Percentiles rank a stretch among this genome's conserved stretches.
These are phyloP conservation scores for Crataegus laevigata DNA, from an alignment of 306 rosid genomes.

Conservation along the genomic window DNA sequence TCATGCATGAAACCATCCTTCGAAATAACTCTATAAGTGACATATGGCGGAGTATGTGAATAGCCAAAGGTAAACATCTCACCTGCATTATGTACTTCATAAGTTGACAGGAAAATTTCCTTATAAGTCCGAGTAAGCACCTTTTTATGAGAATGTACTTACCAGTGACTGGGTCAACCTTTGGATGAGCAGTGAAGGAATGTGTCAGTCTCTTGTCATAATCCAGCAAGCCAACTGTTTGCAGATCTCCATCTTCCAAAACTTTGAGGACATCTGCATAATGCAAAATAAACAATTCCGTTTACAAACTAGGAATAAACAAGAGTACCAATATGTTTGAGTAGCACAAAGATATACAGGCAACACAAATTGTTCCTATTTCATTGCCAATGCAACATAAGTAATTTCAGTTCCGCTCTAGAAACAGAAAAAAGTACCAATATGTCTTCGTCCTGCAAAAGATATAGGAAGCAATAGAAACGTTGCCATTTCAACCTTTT, in stretches of 20 bases:
- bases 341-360: neutral
- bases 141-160: constrained; percentile 16
- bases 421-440: constrained; percentile 1
- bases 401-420: too few relatives aligned
- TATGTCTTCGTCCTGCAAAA: neutral
- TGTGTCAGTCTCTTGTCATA: constrained; percentile 91
- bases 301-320: constrained; percentile 10
- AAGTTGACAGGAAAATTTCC: constrained; percentile 12
- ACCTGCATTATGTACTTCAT: constrained; percentile 45
- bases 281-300: constrained; percentile 19
- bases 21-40: constrained; percentile 88
- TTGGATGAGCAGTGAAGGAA: constrained; percentile 95
- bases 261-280: constrained; percentile 78
- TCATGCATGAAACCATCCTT: constrained; percentile 88
- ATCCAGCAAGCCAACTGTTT: constrained; percentile 82
- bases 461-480: neutral
- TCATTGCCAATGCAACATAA: neutral
- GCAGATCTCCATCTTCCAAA: constrained; percentile 94
- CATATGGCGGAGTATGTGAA: constrained; percentile 72
- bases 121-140: constrained; percentile 11
- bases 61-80: constrained; percentile 98
- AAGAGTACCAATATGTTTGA: constrained; percentile 4
- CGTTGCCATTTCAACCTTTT: neutral
- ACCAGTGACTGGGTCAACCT: constrained; percentile 94
- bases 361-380: neutral